Conservation (phyloP, 768 basidiomycete genomes). For the Boletus reticulatus region DNA sequence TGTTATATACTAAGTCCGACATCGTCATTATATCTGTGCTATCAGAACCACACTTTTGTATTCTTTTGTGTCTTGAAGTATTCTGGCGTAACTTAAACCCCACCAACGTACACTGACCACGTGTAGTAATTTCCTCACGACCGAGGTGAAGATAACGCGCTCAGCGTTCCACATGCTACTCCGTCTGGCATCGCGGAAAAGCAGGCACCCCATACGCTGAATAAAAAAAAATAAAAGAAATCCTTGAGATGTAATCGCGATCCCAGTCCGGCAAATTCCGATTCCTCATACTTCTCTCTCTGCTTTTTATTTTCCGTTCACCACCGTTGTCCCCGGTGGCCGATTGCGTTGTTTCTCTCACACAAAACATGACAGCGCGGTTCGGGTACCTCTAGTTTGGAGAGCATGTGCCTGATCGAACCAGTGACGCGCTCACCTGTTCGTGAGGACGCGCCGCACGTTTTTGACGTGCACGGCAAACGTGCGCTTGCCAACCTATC, state of each 20-base stretch:
- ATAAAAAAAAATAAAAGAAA: conserved; percentile 4
- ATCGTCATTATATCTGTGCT: conserved; percentile 20
- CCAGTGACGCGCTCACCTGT: neutral
- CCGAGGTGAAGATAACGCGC: conserved; percentile 6
- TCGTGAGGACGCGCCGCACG: conserved; percentile 10
- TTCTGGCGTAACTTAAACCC: conserved; percentile 14
- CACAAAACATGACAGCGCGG: conserved; percentile 9
- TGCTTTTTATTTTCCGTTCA: too few species aligned
- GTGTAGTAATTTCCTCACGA: conserved; percentile 12
- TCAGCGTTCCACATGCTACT: conserved; percentile 13
- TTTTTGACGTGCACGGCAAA: conserved; percentile 1
- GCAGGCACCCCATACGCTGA: conserved; percentile 2
- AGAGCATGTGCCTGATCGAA: conserved; percentile 10
- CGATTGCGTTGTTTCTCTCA: conserved; percentile 6
- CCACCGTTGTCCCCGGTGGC: neutral
- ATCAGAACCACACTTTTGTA: conserved; percentile 21
- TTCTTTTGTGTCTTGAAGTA: conserved; percentile 13
- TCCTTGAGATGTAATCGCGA: too few species aligned
- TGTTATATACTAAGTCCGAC: conserved; percentile 19
- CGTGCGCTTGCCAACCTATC: conserved; percentile 8
- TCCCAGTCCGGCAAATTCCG: conserved; percentile 25
- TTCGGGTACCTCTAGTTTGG: conserved; percentile 1
- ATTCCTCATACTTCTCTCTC: conserved; percentile 4
- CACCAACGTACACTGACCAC: conserved; percentile 1
- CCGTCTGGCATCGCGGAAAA: conserved; percentile 5